Percentiles rank a stretch among this genome's conserved stretches.
Evolutionary conservation across 495 filamentous ascomycete genomes (phyloP).

Genomic region (Annulohypoxylon maeteangense): DNA sequence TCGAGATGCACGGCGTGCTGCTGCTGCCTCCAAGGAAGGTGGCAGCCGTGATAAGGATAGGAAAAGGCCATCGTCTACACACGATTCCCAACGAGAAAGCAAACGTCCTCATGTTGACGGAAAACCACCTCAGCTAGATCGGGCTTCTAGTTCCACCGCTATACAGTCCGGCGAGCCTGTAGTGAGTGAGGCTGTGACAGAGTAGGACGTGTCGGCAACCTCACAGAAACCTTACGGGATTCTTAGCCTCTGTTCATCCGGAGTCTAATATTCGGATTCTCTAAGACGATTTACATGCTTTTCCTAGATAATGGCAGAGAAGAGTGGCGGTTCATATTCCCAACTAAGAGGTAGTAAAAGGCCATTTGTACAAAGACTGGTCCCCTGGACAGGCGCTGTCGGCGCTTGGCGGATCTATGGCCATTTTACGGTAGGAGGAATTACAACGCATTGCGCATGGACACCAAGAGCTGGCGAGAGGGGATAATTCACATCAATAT

Average conservation of each 20-base stretch:
- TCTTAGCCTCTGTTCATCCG: background rate
- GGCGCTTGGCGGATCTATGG: background rate
- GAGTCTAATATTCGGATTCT: background rate
- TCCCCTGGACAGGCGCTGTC: background rate
- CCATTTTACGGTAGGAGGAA: background rate
- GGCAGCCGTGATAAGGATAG: constrained; percentile 59
- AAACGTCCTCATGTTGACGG: constrained; percentile 57
- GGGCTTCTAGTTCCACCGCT: constrained; percentile 20
- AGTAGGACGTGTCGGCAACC: constrained; percentile 1
- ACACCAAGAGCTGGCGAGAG: background rate
- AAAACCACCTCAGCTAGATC: constrained; percentile 15
- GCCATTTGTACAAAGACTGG: background rate
- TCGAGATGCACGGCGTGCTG: constrained; percentile 73
- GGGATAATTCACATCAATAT: background rate
- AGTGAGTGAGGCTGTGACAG: background rate
- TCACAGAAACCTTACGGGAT: background rate
- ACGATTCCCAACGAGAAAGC: constrained; percentile 49
- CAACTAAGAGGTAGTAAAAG: background rate
- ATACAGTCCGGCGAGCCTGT: constrained; percentile 17
- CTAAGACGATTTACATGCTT: background rate
- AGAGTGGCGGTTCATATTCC: background rate
- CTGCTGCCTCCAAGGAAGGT: constrained; percentile 57
- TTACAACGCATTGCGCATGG: background rate
- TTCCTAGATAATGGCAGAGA: background rate
- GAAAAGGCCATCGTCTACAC: constrained; percentile 57